Conservation (phyloP, 768 basidiomycete species). For the Jaapia argillacea region DNA sequence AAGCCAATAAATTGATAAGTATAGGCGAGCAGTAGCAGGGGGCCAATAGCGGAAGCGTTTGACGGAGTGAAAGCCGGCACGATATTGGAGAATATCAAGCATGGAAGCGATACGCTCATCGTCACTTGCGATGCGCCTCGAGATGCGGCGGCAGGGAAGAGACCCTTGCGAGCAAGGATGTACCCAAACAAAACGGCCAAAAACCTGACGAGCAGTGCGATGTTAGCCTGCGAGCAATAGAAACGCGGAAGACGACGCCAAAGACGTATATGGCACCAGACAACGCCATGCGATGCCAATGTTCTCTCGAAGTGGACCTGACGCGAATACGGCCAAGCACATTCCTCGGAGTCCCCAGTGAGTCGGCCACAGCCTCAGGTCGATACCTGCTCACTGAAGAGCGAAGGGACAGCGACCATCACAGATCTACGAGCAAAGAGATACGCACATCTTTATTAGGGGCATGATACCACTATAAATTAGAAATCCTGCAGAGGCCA, state of each 20-base stretch:
- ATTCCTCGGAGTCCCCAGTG: too few relatives aligned
- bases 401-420: too few relatives aligned
- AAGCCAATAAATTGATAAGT: slow-evolving; percentile 26
- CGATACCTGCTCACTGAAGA: too few relatives aligned
- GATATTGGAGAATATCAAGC: slow-evolving; percentile 37
- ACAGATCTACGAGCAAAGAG: too few relatives aligned
- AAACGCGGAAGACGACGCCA: too few relatives aligned
- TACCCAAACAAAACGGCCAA: slow-evolving; percentile 26
- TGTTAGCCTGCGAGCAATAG: too few relatives aligned
- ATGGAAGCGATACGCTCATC: slow-evolving; percentile 35
- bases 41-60: slow-evolving; percentile 36
- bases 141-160: slow-evolving; percentile 28
- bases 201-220: slow-evolving; percentile 10
- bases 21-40: slow-evolving; percentile 29
- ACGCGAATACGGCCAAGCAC: too few relatives aligned
- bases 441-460: neutral
- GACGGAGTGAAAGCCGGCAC: slow-evolving; percentile 34
- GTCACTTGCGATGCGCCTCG: slow-evolving; percentile 29
- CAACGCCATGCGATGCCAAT: too few relatives aligned
- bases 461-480: neutral
- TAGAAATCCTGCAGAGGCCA: neutral
- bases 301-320: too few relatives aligned
- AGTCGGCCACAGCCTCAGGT: too few relatives aligned
- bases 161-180: slow-evolving; percentile 23
- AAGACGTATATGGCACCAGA: too few relatives aligned